Percentiles rank a stretch among this genome's conserved stretches.
Conservation (phyloP, 2,329 filamentous ascomycete genomes). For the Ceratocystis alfenasii region DNA sequence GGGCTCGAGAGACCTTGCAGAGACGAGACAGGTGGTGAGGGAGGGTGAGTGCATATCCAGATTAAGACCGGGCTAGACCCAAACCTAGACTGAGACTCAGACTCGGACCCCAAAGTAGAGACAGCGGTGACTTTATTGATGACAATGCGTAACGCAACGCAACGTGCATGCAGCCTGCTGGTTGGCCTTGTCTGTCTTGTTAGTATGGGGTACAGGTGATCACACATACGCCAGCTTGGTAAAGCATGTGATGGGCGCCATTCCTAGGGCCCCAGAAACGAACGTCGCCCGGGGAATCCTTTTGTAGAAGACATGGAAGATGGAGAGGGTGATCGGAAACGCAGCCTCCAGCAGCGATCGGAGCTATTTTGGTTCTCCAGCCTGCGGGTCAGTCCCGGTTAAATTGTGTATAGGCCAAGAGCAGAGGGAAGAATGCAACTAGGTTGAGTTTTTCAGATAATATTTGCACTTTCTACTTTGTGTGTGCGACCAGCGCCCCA, state of each 20-base stretch:
- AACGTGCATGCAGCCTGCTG: background rate
- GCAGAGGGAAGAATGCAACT: background rate
- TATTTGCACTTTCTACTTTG: background rate
- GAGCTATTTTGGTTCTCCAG: background rate
- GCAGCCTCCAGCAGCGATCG: background rate
- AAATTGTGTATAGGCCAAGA: background rate
- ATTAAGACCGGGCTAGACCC: too few relatives aligned
- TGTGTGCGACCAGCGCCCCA: background rate
- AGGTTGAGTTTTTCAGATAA: background rate
- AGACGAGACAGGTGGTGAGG: background rate
- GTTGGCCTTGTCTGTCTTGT: background rate
- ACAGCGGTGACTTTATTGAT: background rate
- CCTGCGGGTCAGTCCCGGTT: background rate
- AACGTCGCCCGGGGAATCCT: background rate
- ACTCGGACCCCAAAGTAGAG: background rate
- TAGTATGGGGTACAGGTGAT: conserved; percentile 10
- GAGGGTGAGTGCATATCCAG: too few relatives aligned
- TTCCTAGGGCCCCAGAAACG: too few relatives aligned
- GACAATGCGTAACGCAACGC: background rate
- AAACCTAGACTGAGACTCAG: too few relatives aligned
- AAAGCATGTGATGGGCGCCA: too few relatives aligned
- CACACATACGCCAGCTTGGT: background rate
- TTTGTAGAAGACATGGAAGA: background rate
- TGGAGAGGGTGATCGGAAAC: background rate
- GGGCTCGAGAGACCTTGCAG: background rate